Conservation (phyloP, 2,329 filamentous ascomycete species). For the Akanthomyces lecanii region DNA sequence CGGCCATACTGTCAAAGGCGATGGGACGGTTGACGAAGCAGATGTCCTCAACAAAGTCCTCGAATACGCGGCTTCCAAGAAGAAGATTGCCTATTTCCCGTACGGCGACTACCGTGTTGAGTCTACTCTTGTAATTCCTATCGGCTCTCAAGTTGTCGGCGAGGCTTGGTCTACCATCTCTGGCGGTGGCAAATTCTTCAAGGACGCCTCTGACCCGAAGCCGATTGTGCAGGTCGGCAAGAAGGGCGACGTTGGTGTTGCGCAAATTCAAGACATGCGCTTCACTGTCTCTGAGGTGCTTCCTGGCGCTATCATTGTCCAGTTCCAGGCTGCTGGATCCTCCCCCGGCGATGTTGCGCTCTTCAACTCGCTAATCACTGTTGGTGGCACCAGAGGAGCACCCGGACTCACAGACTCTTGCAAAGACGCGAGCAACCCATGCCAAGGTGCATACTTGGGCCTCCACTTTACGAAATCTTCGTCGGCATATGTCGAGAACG, state of each 20-base stretch:
- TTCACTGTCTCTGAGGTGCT: conserved; percentile 47
- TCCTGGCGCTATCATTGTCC: conserved; percentile 36
- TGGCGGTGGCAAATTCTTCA: conserved; percentile 38
- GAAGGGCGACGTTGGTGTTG: conserved; percentile 43
- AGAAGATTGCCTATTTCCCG: conserved; percentile 29
- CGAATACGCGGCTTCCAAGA: conserved; percentile 30
- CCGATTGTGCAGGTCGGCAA: conserved; percentile 31
- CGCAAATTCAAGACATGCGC: conserved; percentile 49
- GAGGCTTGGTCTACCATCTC: conserved; percentile 51
- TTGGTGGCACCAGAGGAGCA: conserved; percentile 40
- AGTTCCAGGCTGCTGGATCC: conserved; percentile 47
- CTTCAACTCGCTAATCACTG: conserved; percentile 42
- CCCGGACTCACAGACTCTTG: conserved; percentile 38
- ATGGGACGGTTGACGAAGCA: conserved; percentile 36
- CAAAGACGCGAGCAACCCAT: conserved; percentile 29
- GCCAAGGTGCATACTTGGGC: conserved; percentile 44
- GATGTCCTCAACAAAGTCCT: conserved; percentile 36
- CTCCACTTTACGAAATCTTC: conserved; percentile 42
- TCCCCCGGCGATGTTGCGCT: conserved; percentile 46
- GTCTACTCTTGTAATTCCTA: conserved; percentile 25
- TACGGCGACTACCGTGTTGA: conserved; percentile 28
- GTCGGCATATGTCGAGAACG: conserved; percentile 15
- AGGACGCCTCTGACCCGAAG: conserved; percentile 44
- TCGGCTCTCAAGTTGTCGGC: conserved; percentile 49
- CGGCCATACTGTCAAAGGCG: conserved; percentile 31